Base-by-base conservation (phyloP, 2,329 filamentous ascomycete species). In the Diplodia corticola region DNA sequence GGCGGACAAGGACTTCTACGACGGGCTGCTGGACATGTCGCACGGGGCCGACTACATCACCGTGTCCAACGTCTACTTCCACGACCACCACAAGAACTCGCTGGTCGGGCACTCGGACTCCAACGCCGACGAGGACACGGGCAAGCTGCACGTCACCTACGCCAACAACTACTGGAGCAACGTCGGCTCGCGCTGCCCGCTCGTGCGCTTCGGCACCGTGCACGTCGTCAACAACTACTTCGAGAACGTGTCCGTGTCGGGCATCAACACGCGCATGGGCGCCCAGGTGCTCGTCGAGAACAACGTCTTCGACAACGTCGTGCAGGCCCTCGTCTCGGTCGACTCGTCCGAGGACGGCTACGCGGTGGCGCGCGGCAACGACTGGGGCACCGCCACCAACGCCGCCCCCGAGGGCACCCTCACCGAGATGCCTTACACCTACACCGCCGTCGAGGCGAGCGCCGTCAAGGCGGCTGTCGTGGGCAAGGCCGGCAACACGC, bases 81-180 rank as follows among this genome's bases (percentile, higher is more conserved):
- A 85, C 74, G 83, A 85, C 76, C 85, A 88, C 81, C 88, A 82
- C 81, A 88, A 88, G 76, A 84, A 81, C n/a, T 85, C 83, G 0
- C 80, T 88, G 15, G 77, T 87, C 65, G 86, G 85, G 17, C 86
- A 89, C 79, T 84, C 81, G 50, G 85, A 89, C 78, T 82, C 71
- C 73, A 85, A 88, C 76, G 76, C 70, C 28, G 77, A 71, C 57
- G 82, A 88, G 70, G 88, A 90, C 78, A 84, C 73, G 1, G 88
- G 87, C 70, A 82, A 87, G 73, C 81, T 90, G 37, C 84, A 80
- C 73, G 79, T 90, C 57, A 90, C 88, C 65, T 89, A 88, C 75
- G 84, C 84, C 79, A 86, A 89, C 82, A 90, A 90, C 83, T 80
- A 84, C 80, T 90, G 83, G 82, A 74, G 73, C 70, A 88, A 88